Base-by-base conservation (phyloP, 768 basidiomycete genomes). In the Leccinum pellstonianum region DNA sequence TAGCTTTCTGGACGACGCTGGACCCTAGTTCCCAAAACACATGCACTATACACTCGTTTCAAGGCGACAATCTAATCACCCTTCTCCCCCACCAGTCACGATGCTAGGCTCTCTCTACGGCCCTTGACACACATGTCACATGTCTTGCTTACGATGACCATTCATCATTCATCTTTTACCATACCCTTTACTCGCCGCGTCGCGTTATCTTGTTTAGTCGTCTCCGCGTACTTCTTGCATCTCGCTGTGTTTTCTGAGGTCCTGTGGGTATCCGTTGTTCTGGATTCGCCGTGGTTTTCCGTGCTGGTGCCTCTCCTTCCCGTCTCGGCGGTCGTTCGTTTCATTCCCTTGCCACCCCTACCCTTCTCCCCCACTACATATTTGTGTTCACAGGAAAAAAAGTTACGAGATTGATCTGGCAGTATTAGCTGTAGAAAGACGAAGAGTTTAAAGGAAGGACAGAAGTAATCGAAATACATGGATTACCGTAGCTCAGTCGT, bases 381-480 rank as follows among this genome's bases (percentile, higher is more conserved):
- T 64, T 62, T 54, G 62, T 52, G 64, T 64, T 66, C 23, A 54
- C 58, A 60, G 64, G 65, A 62, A 61, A 70, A 62, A 63, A 59
- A 35, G 58, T 62, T 63, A 46, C 58, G 41, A 64, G 67, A 61
- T 56, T 65, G 63, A 71, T 73, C 70, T 66, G 67, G 68, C 60
- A 63, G 58, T 64, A 60, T 63, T 68, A 65, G 62, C 56, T 54
- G 61, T 72, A 72, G 69, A 73, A 46, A 58, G 62, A 43, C 53
- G 56, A 61, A 61, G 61, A 62, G 56, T 46, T 56, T 23, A 62
- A 64, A 61, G 63, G 61, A 72, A 63, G 71, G 66, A 72, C 73
- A 71, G 69, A 73, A 71, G 65, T 73, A 71, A 67, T 72, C 57
- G 60, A 71, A 64, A 59, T 61, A 64, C 67, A 73, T 63, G 68